Evolutionary conservation across 306 rosid genomes (phyloP).

Genomic region (Boehmeria nivea): DNA sequence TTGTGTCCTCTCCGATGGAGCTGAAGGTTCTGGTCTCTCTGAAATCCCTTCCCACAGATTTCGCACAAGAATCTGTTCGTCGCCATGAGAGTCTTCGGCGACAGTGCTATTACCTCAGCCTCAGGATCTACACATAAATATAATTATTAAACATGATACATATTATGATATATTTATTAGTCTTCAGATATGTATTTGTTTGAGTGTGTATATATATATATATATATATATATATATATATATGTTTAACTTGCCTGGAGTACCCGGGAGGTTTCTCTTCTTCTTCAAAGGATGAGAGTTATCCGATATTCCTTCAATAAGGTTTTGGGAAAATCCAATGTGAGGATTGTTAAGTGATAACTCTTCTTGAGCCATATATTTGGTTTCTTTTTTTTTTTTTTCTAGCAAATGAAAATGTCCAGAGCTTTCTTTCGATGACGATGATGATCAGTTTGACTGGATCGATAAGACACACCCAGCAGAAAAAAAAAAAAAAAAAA

Average conservation of each 20-base stretch:
- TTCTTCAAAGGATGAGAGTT: conserved; percentile 35
- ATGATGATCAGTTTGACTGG: conserved; percentile 1
- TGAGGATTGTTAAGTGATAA: not conserved
- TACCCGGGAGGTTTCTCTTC: conserved; percentile 92
- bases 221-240: no score
- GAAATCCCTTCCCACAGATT: conserved; percentile 93
- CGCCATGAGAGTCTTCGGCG: conserved; percentile 88
- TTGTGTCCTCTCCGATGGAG: conserved; percentile 89
- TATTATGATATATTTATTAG: no score
- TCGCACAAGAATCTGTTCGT: conserved; percentile 91
- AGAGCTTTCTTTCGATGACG: no score
- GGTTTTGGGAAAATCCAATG: no score
- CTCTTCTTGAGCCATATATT: not conserved
- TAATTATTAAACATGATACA: no score
- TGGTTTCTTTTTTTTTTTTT: conserved; percentile 18
- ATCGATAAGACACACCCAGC: no score
- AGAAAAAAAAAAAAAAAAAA: conserved; percentile 33
- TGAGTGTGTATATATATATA: not conserved
- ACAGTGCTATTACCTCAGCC: conserved; percentile 79
- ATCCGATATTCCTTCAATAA: not conserved
- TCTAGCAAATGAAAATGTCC: no score
- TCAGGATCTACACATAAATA: conserved; percentile 52
- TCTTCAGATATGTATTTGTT: no score
- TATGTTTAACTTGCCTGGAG: conserved; percentile 64
- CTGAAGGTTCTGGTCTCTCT: conserved; percentile 90